These are phyloP conservation scores for Yamadazyma insecticola DNA, from an alignment of 805 yeast species.

Conservation along the genomic window DNA sequence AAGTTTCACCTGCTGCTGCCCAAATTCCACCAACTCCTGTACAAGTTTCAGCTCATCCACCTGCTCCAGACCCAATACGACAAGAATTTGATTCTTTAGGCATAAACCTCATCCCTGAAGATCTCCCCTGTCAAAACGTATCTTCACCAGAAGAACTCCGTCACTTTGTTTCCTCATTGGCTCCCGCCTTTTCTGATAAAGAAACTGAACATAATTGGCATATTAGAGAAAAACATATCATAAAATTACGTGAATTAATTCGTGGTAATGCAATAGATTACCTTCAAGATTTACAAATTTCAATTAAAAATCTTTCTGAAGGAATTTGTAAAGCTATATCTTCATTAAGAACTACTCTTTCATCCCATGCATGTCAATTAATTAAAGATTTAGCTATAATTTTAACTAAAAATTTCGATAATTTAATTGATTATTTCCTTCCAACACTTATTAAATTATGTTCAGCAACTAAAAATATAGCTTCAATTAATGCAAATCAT, in stretches of 20 bases:
- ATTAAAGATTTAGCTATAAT: slow-evolving; percentile 59
- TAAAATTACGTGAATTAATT: slow-evolving; percentile 53
- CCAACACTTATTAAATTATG: slow-evolving; percentile 50
- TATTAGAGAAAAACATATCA: slow-evolving; percentile 57
- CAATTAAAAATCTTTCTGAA: slow-evolving; percentile 34
- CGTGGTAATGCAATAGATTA: slow-evolving; percentile 49
- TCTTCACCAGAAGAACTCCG: not conserved
- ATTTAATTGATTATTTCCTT: slow-evolving; percentile 45
- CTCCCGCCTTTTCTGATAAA: slow-evolving; percentile 54
- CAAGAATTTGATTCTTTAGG: too few species aligned
- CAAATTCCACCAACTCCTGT: too few species aligned
- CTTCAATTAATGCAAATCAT: slow-evolving; percentile 54
- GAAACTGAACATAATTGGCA: slow-evolving; percentile 92
- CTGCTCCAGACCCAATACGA: too few species aligned
- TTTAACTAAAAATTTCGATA: slow-evolving; percentile 38
- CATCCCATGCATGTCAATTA: slow-evolving; percentile 69
- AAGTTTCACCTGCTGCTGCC: too few species aligned
- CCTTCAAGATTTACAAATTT: slow-evolving; percentile 32
- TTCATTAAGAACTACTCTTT: slow-evolving; percentile 82
- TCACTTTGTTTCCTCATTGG: too few species aligned
- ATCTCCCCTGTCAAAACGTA: not conserved
- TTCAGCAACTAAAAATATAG: slow-evolving; percentile 58
- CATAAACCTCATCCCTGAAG: slow-evolving; percentile 4
- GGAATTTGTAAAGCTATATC: slow-evolving; percentile 60
- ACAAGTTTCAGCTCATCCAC: too few species aligned